Base-by-base conservation (phyloP, 2,329 filamentous ascomycete species). In the Drechslerella coelobrocha region DNA sequence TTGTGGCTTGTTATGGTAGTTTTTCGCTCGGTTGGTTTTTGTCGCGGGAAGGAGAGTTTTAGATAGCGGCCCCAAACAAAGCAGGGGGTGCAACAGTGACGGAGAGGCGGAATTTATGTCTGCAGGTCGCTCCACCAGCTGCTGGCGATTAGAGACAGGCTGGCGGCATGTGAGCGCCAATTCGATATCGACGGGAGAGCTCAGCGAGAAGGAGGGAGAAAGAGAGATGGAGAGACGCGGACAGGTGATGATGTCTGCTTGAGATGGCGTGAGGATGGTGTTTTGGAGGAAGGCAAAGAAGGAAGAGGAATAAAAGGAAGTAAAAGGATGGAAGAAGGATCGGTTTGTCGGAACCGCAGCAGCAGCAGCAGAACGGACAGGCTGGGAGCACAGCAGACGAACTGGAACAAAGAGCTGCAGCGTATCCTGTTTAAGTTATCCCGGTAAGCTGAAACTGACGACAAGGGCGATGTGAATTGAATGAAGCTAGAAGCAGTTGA, bases 181-280 rank as follows among this genome's bases (percentile, higher is more conserved):
- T 19, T 43, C 31, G n/a, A n/a, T n/a, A n/a, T n/a, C n/a, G n/a
- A n/a, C n/a, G 50, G 51, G 56, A 19, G 19, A 29, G 48, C 7
- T 41, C 6, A 9, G 45, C 23, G 29, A 14, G 51, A 29, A 19
- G 26, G 31, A n/a, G 14, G 26, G 12, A 24, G 31, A 48, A 9
- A 27, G 10, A 12, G 34, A 5, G 48, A 45, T 31, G 62, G 56
- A 29, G 1, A 14, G 45, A 29, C 27, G 31, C 41, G 12, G 29
- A 54, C 14, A 14, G 59, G 17, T 7, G 53, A 29, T 55, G 51
- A 47, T 51, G 52, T 29, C 8, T 31, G 29, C 27, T 29, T 26
- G 45, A 31, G 57, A 63, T 63, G 59, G 53, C 59, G 66, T 63
- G 66, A 71, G 53, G 47, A 63, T 63, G 66, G 39, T 62, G 57